Percentiles rank a stretch among this genome's conserved stretches.
phyloP scores from a whole-genome alignment of 768 basidiomycete genomes.

The Podaxis mareebaensis region DNA sequence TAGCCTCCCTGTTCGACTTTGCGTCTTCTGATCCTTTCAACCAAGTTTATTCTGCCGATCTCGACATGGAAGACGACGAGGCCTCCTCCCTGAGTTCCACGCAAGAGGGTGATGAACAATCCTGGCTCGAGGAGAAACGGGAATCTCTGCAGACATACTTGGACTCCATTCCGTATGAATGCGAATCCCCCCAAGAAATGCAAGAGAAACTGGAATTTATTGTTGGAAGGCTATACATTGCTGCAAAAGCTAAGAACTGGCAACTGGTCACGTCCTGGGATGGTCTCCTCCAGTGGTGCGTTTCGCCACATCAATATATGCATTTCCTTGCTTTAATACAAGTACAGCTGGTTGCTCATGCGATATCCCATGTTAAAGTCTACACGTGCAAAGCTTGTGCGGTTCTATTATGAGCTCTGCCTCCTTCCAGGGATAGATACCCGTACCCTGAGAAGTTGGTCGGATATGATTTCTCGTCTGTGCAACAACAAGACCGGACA shows the following conservation, averaged over 20 bases:
- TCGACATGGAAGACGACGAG: conserved; percentile 61
- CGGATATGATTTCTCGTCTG: conserved; percentile 74
- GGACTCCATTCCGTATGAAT: conserved; percentile 68
- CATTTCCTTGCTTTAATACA: neutral
- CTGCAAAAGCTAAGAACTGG: conserved; percentile 79
- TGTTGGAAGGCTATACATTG: conserved; percentile 65
- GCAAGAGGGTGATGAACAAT: conserved; percentile 37
- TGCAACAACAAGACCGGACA: conserved; percentile 64
- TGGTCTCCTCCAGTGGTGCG: conserved; percentile 75
- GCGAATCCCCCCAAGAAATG: conserved; percentile 74
- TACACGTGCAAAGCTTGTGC: conserved; percentile 71
- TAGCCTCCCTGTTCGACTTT: neutral
- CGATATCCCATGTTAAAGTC: conserved; percentile 73
- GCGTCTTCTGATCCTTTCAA: neutral
- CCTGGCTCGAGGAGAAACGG: conserved; percentile 57
- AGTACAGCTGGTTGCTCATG: conserved; percentile 74
- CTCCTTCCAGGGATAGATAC: conserved; percentile 76
- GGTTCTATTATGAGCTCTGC: conserved; percentile 78
- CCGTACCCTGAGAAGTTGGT: conserved; percentile 71
- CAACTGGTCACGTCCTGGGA: conserved; percentile 75
- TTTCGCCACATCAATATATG: conserved; percentile 5
- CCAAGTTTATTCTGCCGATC: conserved; percentile 7
- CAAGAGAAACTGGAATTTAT: conserved; percentile 67
- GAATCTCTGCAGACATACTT: conserved; percentile 66
- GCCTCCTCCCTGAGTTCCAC: conserved; percentile 42